phyloP scores from a whole-genome alignment of 2,329 filamentous ascomycete species.

The Scedosporium apiospermum region DNA sequence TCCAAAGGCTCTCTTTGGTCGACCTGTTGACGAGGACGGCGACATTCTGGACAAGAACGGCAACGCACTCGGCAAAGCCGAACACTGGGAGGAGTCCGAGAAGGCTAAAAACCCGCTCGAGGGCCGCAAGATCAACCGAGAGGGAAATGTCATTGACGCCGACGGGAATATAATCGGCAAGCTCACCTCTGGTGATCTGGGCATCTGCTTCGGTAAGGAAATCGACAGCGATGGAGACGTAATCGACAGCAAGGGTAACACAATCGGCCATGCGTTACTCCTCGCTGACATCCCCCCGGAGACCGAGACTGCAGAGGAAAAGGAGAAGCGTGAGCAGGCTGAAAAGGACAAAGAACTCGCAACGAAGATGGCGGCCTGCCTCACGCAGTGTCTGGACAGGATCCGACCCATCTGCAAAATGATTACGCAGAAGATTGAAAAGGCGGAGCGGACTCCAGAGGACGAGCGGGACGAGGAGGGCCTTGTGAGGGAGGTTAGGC shows the following conservation, averaged over 20 bases:
- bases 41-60: conserved; percentile 72
- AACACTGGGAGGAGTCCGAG: conserved; percentile 49
- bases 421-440: conserved; percentile 77
- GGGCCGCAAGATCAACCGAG: conserved; percentile 46
- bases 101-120: conserved; percentile 41
- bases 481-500: conserved; percentile 77
- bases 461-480: conserved; percentile 87
- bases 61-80: conserved; percentile 46
- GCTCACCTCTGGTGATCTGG: conserved; percentile 57
- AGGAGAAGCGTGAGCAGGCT: conserved; percentile 43
- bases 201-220: conserved; percentile 56
- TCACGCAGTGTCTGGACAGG: conserved; percentile 72
- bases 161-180: conserved; percentile 55
- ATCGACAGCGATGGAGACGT: conserved; percentile 65
- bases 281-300: conserved; percentile 47
- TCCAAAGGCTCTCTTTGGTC: conserved; percentile 60
- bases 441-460: conserved; percentile 68
- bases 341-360: conserved; percentile 69
- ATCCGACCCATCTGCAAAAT: conserved; percentile 78
- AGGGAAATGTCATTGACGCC: conserved; percentile 49
- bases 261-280: conserved; percentile 58
- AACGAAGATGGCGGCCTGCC: conserved; percentile 60
- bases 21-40: conserved; percentile 70
- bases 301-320: conserved; percentile 42
- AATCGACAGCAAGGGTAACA: conserved; percentile 56